These are phyloP conservation scores for Gelatoporia subvermispora DNA, from an alignment of 768 basidiomycete genomes.

Conservation along the genomic window DNA sequence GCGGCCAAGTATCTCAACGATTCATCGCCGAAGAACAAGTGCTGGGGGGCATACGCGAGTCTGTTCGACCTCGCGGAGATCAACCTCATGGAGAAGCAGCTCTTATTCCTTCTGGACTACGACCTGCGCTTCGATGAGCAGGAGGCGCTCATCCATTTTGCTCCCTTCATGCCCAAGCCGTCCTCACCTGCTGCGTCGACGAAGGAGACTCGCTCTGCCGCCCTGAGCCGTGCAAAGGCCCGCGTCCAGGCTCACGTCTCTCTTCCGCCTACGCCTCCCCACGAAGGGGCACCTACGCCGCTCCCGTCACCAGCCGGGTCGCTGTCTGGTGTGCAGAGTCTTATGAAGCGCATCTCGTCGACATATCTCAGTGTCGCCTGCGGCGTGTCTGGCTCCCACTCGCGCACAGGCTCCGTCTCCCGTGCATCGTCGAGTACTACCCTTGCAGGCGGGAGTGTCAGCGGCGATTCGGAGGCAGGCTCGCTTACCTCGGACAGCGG, in stretches of 20 bases:
- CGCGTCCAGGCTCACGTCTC: constrained; percentile 46
- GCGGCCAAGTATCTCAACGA: constrained; percentile 97
- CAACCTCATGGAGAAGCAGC: constrained; percentile 96
- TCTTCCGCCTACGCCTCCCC: constrained; percentile 36
- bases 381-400: constrained; percentile 6
- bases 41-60: constrained; percentile 80
- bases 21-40: constrained; percentile 90
- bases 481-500: constrained; percentile 41
- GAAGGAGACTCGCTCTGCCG: constrained; percentile 45
- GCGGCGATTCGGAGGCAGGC: constrained; percentile 49
- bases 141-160: constrained; percentile 65
- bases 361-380: constrained; percentile 29
- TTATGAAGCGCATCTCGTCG: constrained; percentile 53
- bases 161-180: constrained; percentile 50
- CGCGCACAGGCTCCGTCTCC: constrained; percentile 22
- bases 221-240: constrained; percentile 53
- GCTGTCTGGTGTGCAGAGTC: constrained; percentile 52
- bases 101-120: constrained; percentile 88
- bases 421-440: constrained; percentile 29
- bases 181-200: constrained; percentile 20
- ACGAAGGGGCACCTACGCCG: constrained; percentile 24
- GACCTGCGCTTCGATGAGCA: constrained; percentile 86
- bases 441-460: constrained; percentile 42
- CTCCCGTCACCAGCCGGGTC: constrained; percentile 31
- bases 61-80: constrained; percentile 77